Conservation (phyloP, 495 filamentous ascomycete genomes). For the Penicillium subrubescens region DNA sequence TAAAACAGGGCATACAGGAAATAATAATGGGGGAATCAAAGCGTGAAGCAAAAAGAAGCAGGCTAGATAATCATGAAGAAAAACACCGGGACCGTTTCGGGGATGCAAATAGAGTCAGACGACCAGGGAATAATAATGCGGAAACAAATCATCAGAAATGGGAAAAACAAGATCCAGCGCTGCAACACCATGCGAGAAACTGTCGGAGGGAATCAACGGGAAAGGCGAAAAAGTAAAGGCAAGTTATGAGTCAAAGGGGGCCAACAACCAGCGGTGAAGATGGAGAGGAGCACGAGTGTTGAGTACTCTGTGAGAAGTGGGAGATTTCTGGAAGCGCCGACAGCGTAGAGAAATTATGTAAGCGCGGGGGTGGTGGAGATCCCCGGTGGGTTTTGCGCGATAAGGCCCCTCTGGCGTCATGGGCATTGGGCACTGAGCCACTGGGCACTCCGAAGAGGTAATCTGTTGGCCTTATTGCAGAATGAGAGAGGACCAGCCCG, state of each 20-base stretch:
- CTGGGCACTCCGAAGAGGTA: neutral
- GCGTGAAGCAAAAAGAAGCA: neutral
- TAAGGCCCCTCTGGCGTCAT: constrained; percentile 6
- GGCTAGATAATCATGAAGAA: neutral
- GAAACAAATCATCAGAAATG: neutral
- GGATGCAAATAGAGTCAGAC: constrained; percentile 21
- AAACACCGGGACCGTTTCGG: constrained; percentile 29
- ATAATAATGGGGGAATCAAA: neutral
- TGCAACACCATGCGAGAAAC: constrained; percentile 18
- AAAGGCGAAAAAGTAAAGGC: neutral
- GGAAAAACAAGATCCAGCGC: constrained; percentile 5
- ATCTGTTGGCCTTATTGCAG: neutral
- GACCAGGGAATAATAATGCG: constrained; percentile 6
- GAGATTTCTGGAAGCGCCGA: constrained; percentile 30
- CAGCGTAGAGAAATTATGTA: constrained; percentile 32
- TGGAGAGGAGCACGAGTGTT: neutral
- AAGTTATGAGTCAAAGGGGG: constrained; percentile 25
- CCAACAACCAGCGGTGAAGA: constrained; percentile 29
- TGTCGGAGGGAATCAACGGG: constrained; percentile 6
- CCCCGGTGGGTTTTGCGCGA: neutral
- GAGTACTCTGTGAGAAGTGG: neutral
- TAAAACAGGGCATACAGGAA: neutral
- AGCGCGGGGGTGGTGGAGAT: constrained; percentile 27
- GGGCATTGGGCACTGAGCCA: neutral
- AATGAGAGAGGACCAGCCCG: neutral